Evolutionary conservation across 164 flowering plant genomes (phyloP).

Genomic region (Vitis vinifera): ASM3070453v1 NC_081823.1:5046001-5046500

Average conservation of each 20-base stretch:
- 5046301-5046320: constrained; percentile 85
- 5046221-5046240: neutral
- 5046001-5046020: constrained; percentile 85
- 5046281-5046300: constrained; percentile 90
- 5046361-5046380: constrained; percentile 60
- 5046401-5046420: constrained; percentile 41
- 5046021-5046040: neutral
- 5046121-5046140: constrained; percentile 80
- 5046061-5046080: neutral
- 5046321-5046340: constrained; percentile 94
- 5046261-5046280: constrained; percentile 92
- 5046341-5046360: constrained; percentile 91
- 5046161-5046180: constrained; percentile 65
- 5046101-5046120: constrained; percentile 98
- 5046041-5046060: neutral
- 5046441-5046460: neutral
- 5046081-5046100: constrained; percentile 43
- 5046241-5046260: neutral
- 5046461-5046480: neutral
- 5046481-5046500: neutral
- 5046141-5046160: constrained; percentile 89
- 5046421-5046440: neutral
- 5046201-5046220: neutral
- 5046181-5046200: neutral
- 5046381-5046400: constrained; percentile 61